phyloP scores from a whole-genome alignment of 1,284 basidiomycete genomes.

The Ustilago vetiveriae region DNA sequence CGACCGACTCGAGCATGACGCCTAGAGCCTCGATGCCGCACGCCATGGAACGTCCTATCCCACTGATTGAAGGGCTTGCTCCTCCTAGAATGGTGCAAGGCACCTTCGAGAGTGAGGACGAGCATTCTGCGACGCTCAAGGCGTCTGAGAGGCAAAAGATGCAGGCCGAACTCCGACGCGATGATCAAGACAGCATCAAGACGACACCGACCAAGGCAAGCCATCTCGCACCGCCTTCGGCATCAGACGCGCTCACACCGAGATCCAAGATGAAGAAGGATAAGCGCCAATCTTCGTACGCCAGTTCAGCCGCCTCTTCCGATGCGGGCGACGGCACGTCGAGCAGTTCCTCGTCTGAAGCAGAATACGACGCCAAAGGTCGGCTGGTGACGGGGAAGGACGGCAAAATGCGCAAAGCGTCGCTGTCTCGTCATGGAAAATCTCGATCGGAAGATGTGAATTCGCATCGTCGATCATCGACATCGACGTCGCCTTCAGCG shows the following conservation, averaged over 20 bases:
- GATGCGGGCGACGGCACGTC: conserved; percentile 16
- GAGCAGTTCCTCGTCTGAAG: conserved; percentile 27
- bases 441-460: conserved; percentile 26
- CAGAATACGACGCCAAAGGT: conserved; percentile 28
- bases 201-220: conserved; percentile 24
- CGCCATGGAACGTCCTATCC: background rate
- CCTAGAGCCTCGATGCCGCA: conserved; percentile 35
- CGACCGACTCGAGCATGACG: conserved; percentile 50
- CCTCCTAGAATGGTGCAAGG: conserved; percentile 1
- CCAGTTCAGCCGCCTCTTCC: conserved; percentile 22
- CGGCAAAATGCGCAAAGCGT: conserved; percentile 17
- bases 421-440: conserved; percentile 17
- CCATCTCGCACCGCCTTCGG: background rate
- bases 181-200: conserved; percentile 1
- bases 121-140: conserved; percentile 41
- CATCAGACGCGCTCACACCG: conserved; percentile 13
- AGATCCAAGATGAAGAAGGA: conserved; percentile 15
- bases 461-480: conserved; percentile 1
- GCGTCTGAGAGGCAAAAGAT: conserved; percentile 45
- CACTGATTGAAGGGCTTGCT: conserved; percentile 3
- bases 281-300: conserved; percentile 23
- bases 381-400: conserved; percentile 9
- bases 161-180: conserved; percentile 30
- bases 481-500: conserved; percentile 5
- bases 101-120: conserved; percentile 13